phyloP scores from a whole-genome alignment of 768 basidiomycete species.

The Lepiota brunneoincarnata region DNA sequence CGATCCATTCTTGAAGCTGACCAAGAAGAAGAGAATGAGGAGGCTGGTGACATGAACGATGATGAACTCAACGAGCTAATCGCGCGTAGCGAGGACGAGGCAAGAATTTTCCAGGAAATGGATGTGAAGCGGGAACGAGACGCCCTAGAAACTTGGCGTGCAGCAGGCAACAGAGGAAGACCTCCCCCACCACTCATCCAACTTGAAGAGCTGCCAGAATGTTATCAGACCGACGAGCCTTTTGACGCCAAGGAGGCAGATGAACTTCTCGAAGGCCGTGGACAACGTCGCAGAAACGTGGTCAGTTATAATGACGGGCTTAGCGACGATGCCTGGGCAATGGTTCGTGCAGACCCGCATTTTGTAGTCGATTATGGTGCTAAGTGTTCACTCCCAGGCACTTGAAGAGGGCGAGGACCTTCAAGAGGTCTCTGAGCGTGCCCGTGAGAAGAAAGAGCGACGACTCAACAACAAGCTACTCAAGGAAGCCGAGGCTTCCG shows the following conservation, averaged over 20 bases:
- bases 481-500: slow-evolving; percentile 58
- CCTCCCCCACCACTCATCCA: slow-evolving; percentile 77
- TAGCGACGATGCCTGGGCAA: slow-evolving; percentile 90
- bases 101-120: slow-evolving; percentile 73
- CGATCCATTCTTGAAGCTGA: slow-evolving; percentile 89
- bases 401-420: slow-evolving; percentile 81
- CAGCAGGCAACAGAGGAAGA: slow-evolving; percentile 71
- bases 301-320: slow-evolving; percentile 94
- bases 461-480: slow-evolving; percentile 57
- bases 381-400: slow-evolving; percentile 38
- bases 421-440: slow-evolving; percentile 66
- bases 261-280: slow-evolving; percentile 73
- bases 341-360: slow-evolving; percentile 42
- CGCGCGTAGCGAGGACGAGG: slow-evolving; percentile 80
- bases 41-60: slow-evolving; percentile 89
- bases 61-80: slow-evolving; percentile 94
- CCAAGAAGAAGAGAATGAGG: slow-evolving; percentile 87
- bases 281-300: slow-evolving; percentile 76
- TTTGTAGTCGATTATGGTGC: background rate
- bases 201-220: slow-evolving; percentile 87
- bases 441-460: slow-evolving; percentile 63
- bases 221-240: slow-evolving; percentile 83
- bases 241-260: slow-evolving; percentile 66
- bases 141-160: slow-evolving; percentile 62
- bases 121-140: slow-evolving; percentile 79